Evolutionary conservation across 148 eudicot species (phyloP), one percentile per base, ranked within the genome.

Genomic region (Linanthus parryae): DNA sequence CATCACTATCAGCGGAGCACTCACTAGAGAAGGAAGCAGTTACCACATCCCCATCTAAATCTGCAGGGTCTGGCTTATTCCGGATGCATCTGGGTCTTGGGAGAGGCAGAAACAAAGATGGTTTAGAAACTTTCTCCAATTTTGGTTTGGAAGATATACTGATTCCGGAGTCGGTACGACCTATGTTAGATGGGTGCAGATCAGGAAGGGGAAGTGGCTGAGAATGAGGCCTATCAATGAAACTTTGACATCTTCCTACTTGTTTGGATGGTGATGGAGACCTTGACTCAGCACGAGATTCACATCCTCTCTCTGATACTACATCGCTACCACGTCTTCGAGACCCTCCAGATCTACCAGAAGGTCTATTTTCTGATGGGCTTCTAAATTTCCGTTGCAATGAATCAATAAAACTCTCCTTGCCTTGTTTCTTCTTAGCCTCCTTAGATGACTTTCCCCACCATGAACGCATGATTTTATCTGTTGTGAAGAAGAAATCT

Each of bases 221-320:
- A n/a, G 88, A 69, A 63, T 48, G 68, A 47, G 94, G 75, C 52
- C 94, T 76, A 65, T 87, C 96, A 20, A 64, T 73, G 70, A 92
- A 92, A 69, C 99, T 92, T 55, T 92, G 99, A 74, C 96, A 92
- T 66, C 94, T 74, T 24, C 76, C 75, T 17, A 92, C 96, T 54
- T 73, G 74, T 64, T 82, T 89, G 16, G 96, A 77, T 46, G 98
- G 98, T 49, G 96, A 84, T 26, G 94, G 59, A 31, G 88, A 84
- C 63, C 94, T 79, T 26, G 94, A 87, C 44, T 52, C 83, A 23
- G 78, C 78, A 46, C 80, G 73, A 26, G 98, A 91, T 21, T 57
- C 70, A 58, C 81, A 63, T 42, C 84, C 91, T 68, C 54, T 74
- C 48, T 79, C 94, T 31, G 94, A 87, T 63, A 73, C 62, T 25